Conservation (phyloP, 768 basidiomycete genomes). For the Russula lepida region DNA sequence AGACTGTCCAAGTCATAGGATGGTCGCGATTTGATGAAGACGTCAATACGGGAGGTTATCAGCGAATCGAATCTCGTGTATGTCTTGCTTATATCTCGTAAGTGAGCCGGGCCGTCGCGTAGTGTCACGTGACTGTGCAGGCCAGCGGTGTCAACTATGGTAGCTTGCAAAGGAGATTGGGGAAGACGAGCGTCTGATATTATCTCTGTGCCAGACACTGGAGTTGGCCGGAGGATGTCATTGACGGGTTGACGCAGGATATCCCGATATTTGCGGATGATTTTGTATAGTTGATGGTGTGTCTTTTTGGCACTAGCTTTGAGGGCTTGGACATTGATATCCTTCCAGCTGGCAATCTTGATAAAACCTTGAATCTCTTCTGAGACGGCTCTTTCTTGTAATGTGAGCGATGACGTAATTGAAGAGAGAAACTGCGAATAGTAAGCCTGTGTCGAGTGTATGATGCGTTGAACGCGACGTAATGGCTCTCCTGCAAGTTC, state of each 20-base stretch:
- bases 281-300: constrained; percentile 86
- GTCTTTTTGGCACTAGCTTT: constrained; percentile 85
- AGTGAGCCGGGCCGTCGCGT: constrained; percentile 29
- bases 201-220: neutral
- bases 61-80: constrained; percentile 42
- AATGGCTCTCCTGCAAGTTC: constrained; percentile 32
- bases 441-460: constrained; percentile 52
- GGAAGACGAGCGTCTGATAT: neutral
- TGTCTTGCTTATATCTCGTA: constrained; percentile 43
- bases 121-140: neutral
- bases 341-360: constrained; percentile 97
- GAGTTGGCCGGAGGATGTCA: constrained; percentile 28
- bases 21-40: constrained; percentile 35
- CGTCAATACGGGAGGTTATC: constrained; percentile 35
- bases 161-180: neutral
- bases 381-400: constrained; percentile 57
- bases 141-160: neutral
- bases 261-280: constrained; percentile 87
- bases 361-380: constrained; percentile 78
- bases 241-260: constrained; percentile 65
- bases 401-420: constrained; percentile 40
- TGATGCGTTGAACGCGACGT: constrained; percentile 44
- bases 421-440: constrained; percentile 52
- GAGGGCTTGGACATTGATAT: constrained; percentile 89
- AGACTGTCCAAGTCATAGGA: constrained; percentile 44